Conservation (phyloP, 257 asterid genomes). For the Paulownia fortunei region DNA sequence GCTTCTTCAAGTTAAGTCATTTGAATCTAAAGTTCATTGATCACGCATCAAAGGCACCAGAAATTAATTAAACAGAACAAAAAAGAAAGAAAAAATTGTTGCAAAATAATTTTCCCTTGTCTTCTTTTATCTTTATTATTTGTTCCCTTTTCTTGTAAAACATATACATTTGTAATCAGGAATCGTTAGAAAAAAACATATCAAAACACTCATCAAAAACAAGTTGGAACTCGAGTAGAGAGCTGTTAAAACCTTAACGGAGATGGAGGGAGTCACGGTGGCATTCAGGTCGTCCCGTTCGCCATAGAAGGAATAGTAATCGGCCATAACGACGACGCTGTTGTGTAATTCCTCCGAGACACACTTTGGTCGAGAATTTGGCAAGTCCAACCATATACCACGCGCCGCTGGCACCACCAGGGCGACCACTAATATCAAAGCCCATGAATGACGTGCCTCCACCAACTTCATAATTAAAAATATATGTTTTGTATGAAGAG, state of each 20-base stretch:
- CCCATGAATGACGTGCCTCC: slow-evolving; percentile 33
- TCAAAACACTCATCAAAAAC: background rate
- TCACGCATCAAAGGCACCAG: background rate
- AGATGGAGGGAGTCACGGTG: slow-evolving; percentile 49
- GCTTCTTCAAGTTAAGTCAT: background rate
- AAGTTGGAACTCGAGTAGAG: background rate
- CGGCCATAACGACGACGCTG: slow-evolving; percentile 69
- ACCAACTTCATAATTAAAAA: slow-evolving; percentile 26
- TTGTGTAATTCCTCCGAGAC: slow-evolving; percentile 66
- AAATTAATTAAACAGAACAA: background rate
- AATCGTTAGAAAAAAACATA: background rate
- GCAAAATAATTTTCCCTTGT: background rate
- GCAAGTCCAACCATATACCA: slow-evolving; percentile 72
- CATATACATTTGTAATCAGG: background rate
- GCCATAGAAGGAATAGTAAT: slow-evolving; percentile 56
- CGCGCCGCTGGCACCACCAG: slow-evolving; percentile 49
- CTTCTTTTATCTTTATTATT: too few relatives aligned
- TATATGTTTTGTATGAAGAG: background rate
- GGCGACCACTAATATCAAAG: slow-evolving; percentile 33
- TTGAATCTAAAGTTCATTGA: background rate
- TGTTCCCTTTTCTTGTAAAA: background rate
- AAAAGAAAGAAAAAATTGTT: background rate
- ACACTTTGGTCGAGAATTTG: slow-evolving; percentile 67
- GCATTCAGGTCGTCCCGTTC: slow-evolving; percentile 32
- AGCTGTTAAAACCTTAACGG: slow-evolving; percentile 54